Evolutionary conservation across 78 protist species (phyloP), one percentile per base, ranked within the genome.

Genomic region (Pigoraptor vietnamica): DNA sequence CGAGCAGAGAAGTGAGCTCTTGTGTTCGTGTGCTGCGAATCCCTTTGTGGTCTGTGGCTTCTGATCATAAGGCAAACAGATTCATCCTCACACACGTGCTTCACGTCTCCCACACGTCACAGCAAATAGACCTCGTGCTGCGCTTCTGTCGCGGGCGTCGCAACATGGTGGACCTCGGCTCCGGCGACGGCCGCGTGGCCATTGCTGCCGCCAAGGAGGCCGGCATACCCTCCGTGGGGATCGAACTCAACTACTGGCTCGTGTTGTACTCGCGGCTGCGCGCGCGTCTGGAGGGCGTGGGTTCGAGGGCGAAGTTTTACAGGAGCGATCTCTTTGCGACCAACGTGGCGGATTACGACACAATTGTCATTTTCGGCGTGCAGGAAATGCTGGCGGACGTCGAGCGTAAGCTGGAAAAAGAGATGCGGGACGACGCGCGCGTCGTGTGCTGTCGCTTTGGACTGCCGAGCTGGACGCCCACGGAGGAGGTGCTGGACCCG

Each of bases 121-220:
- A 79, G 84, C 88, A 83, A 35, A 83, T 83, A 6, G 34, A 35
- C 1, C 88, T 32, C 6, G 88, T 83, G 23, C 39, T 83, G 39
- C 23, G 38, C 2, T 24, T 21, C 23, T 35, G 35, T 19, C 9
- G 25, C 9, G 34, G 39, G 0, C 35, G 39, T 19, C 37, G 88
- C 19, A 32, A 6, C 37, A 6, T 83, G 88, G 39, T 83, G 39
- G 88, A 83, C 88, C 9, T 83, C 24, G 88, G 88, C 38, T 83
- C 88, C 1, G 88, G 88, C 88, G 88, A 83, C 25, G 88, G 88
- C 23, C 35, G 88, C 2, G 88, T 83, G 23, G 88, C 25, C 88
- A 83, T 83, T 34, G 88, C 88, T 1, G 38, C 88, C 6, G 88
- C 88, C 39, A 83, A 83, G 38, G 39, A 83, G 38, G 19, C 2